Conservation (phyloP, 2,329 filamentous ascomycete species). For the Gliomastix tumulicola region DNA sequence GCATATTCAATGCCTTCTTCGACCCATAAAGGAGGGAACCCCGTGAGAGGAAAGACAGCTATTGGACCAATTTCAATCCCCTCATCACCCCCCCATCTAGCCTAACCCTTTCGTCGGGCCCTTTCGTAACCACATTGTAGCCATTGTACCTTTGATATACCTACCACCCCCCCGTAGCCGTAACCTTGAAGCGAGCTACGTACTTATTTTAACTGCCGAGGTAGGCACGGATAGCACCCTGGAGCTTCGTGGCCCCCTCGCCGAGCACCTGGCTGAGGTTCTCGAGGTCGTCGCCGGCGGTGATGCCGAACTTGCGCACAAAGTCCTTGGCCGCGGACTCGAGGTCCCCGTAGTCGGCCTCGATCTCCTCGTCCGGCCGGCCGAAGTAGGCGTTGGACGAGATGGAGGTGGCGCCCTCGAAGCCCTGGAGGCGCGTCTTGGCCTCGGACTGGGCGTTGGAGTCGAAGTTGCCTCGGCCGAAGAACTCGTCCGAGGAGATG, state of each 20-base stretch:
- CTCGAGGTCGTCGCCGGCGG: constrained; percentile 91
- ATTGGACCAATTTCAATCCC: too few species aligned
- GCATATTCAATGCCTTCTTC: too few species aligned
- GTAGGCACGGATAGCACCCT: constrained; percentile 65
- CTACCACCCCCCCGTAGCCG: too few species aligned
- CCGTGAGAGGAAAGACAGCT: too few species aligned
- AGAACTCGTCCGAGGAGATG: constrained; percentile 97
- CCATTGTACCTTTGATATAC: too few species aligned
- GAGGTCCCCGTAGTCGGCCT: constrained; percentile 82
- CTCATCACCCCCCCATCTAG: too few species aligned
- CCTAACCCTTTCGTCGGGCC: too few species aligned
- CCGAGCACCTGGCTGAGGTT: constrained; percentile 78
- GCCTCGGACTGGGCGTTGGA: constrained; percentile 75
- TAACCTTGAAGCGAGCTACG: too few species aligned
- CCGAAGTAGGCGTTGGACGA: constrained; percentile 98
- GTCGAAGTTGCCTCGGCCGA: constrained; percentile 84
- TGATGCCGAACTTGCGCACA: constrained; percentile 89
- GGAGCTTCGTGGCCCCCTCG: constrained; percentile 76
- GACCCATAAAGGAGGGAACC: too few species aligned
- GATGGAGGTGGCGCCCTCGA: constrained; percentile 87
- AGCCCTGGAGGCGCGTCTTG: constrained; percentile 79
- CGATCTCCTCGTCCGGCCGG: constrained; percentile 61
- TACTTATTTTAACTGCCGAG: constrained; percentile 55
- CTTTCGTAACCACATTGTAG: too few species aligned
- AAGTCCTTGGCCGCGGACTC: constrained; percentile 95